Evolutionary conservation across 495 filamentous ascomycete genomes (phyloP).

Genomic region (Penicillium verhagenii): DNA sequence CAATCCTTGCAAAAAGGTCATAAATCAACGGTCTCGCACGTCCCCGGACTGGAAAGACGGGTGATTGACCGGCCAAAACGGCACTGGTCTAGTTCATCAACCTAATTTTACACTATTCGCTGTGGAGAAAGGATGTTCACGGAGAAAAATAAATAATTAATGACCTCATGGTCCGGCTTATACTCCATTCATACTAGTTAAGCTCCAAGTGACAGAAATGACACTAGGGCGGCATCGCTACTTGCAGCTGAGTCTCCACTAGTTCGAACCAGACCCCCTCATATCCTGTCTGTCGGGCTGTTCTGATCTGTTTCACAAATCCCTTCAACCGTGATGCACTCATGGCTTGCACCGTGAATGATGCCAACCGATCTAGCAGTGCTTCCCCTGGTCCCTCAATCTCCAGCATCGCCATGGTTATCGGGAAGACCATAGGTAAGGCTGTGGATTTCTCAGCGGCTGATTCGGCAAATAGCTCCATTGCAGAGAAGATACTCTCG

Average conservation of each 20-base stretch:
- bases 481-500: slow-evolving; percentile 26
- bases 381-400: slow-evolving; percentile 23
- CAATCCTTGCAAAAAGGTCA: not conserved
- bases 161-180: slow-evolving; percentile 4
- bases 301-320: slow-evolving; percentile 25
- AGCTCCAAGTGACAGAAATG: not conserved
- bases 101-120: slow-evolving; percentile 1
- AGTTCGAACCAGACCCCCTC: slow-evolving; percentile 30
- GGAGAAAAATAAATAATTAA: not conserved
- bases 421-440: slow-evolving; percentile 26
- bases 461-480: slow-evolving; percentile 21
- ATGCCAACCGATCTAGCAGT: slow-evolving; percentile 18
- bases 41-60: not conserved
- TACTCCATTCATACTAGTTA: slow-evolving; percentile 1
- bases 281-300: slow-evolving; percentile 18
- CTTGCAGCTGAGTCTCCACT: slow-evolving; percentile 26
- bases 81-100: not conserved
- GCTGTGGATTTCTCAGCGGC: slow-evolving; percentile 15
- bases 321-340: slow-evolving; percentile 23
- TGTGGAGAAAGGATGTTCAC: not conserved
- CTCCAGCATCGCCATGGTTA: slow-evolving; percentile 31
- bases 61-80: not conserved
- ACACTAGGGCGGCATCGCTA: slow-evolving; percentile 25
- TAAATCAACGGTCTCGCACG: not conserved
- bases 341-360: slow-evolving; percentile 22